A percentile compares a stretch with the other conserved stretches of the same genome.
Evolutionary conservation across 2,329 filamentous ascomycete species (phyloP).

Genomic region (Hypoxylon rubiginosum): DNA sequence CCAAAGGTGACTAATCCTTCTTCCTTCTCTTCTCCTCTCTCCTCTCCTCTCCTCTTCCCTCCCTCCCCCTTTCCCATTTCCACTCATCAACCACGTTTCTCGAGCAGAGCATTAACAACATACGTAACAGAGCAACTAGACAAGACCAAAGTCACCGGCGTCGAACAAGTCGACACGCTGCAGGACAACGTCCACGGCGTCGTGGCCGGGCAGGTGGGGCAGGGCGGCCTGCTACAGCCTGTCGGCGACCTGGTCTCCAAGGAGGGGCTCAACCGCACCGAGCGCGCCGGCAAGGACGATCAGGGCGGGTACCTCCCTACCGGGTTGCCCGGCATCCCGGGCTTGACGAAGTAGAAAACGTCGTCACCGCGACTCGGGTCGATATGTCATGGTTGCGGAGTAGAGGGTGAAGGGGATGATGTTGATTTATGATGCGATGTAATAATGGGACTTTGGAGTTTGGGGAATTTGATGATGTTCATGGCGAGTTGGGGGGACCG

Average conservation of each 20-base stretch:
- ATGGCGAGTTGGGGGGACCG: background rate
- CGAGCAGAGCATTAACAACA: background rate
- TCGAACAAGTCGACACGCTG: conserved; percentile 75
- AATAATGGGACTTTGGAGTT: background rate
- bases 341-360: conserved; percentile 27
- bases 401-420: background rate
- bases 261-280: conserved; percentile 75
- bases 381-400: background rate
- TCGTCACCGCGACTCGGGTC: background rate
- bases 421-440: background rate
- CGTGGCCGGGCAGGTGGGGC: conserved; percentile 73
- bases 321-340: conserved; percentile 12
- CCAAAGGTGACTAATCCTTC: conserved; percentile 67
- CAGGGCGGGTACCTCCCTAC: conserved; percentile 61
- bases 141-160: conserved; percentile 77
- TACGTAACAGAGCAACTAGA: conserved; percentile 69
- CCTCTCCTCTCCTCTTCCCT: no score
- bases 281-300: conserved; percentile 74
- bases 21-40: no score
- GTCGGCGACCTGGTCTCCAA: conserved; percentile 72
- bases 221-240: conserved; percentile 75
- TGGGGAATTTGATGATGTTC: background rate
- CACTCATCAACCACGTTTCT: background rate
- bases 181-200: conserved; percentile 76
- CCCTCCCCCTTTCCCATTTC: no score